Percentiles rank a stretch among this genome's conserved stretches.
Conservation (phyloP, 768 basidiomycete species). For the Tylopilus sp. region DNA sequence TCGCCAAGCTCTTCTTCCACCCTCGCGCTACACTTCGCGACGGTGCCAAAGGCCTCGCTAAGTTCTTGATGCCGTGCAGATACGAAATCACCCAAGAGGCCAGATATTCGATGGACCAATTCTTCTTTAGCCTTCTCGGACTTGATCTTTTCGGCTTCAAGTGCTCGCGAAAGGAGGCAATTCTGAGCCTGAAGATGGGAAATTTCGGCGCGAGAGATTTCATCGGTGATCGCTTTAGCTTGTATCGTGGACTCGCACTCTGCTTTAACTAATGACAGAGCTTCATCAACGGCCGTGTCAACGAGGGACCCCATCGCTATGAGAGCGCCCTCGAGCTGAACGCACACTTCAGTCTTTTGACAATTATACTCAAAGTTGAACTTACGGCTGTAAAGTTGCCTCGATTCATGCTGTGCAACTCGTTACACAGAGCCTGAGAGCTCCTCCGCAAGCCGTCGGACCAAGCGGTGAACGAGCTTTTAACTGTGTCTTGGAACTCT, state of each 20-base stretch:
- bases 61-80: slow-evolving; percentile 64
- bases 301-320: slow-evolving; percentile 56
- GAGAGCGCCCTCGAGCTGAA: slow-evolving; percentile 55
- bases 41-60: slow-evolving; percentile 49
- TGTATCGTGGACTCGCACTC: slow-evolving; percentile 52
- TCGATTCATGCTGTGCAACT: slow-evolving; percentile 42
- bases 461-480: slow-evolving; percentile 53
- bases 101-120: slow-evolving; percentile 70
- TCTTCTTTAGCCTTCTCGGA: slow-evolving; percentile 69
- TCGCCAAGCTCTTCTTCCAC: slow-evolving; percentile 48
- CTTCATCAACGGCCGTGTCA: slow-evolving; percentile 57
- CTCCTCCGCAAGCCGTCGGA: slow-evolving; percentile 46
- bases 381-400: slow-evolving; percentile 46
- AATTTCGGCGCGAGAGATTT: slow-evolving; percentile 51
- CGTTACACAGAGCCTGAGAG: slow-evolving; percentile 45
- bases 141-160: slow-evolving; percentile 64
- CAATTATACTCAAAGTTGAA: slow-evolving; percentile 1
- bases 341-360: slow-evolving; percentile 3
- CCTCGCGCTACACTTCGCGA: slow-evolving; percentile 54
- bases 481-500: slow-evolving; percentile 52
- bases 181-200: slow-evolving; percentile 70
- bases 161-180: slow-evolving; percentile 50
- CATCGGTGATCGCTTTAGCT: slow-evolving; percentile 46
- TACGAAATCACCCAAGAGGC: slow-evolving; percentile 68
- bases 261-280: slow-evolving; percentile 50